phyloP scores from a whole-genome alignment of 208 protist species.

The Entamoeba histolytica region DNA sequence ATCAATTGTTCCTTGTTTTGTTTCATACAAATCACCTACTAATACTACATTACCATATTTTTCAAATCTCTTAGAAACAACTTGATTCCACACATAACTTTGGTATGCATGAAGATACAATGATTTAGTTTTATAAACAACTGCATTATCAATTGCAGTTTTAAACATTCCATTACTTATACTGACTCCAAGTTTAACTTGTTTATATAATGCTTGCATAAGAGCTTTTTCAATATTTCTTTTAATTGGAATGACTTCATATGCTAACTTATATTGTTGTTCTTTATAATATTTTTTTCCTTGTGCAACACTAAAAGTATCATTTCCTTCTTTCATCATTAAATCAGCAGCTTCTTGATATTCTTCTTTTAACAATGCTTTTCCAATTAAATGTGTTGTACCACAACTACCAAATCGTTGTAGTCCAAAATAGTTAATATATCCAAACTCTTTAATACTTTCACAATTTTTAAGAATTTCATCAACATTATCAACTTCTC shows the following conservation, averaged over 20 bases:
- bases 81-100: background rate
- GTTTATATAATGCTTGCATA: background rate
- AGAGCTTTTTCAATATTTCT: background rate
- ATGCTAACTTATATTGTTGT: background rate
- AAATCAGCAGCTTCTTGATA: background rate
- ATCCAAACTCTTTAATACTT: background rate
- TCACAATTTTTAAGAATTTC: background rate
- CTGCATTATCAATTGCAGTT: background rate
- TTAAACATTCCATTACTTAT: background rate
- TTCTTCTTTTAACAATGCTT: background rate
- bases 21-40: background rate
- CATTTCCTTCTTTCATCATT: background rate
- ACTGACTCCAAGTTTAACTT: background rate
- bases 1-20: background rate
- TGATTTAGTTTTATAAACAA: background rate
- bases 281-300: background rate
- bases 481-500: background rate
- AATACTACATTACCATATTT: background rate
- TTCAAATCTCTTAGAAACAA: background rate
- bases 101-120: background rate
- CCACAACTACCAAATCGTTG: background rate
- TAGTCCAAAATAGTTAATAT: constrained; percentile 2
- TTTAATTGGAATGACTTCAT: background rate
- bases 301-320: background rate
- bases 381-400: background rate